Evolutionary conservation across 2,329 filamentous ascomycete species (phyloP).

Genomic region (Talaromyces pinophilus): DNA sequence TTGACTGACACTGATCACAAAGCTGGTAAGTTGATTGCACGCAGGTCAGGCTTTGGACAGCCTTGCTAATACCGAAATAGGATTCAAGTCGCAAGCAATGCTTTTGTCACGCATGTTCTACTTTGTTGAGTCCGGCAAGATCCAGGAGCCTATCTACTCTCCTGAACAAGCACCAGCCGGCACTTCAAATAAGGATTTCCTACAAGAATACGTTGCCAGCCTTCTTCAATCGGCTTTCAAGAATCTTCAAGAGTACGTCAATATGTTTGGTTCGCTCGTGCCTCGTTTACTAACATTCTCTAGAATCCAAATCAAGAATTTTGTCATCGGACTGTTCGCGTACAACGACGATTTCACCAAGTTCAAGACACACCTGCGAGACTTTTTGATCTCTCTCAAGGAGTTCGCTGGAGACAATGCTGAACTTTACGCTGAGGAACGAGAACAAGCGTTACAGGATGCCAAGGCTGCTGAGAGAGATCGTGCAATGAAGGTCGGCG

Average conservation of each 20-base stretch:
- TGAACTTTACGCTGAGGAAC: slow-evolving; percentile 89
- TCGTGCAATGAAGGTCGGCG: slow-evolving; percentile 90
- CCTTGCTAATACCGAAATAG: slow-evolving; percentile 31
- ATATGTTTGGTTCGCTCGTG: slow-evolving; percentile 9
- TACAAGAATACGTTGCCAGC: slow-evolving; percentile 81
- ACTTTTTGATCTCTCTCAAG: slow-evolving; percentile 96
- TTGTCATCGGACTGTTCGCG: slow-evolving; percentile 86
- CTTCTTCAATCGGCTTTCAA: slow-evolving; percentile 87
- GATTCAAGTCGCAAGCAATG: slow-evolving; percentile 97
- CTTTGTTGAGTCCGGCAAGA: slow-evolving; percentile 86
- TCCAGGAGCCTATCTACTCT: slow-evolving; percentile 87
- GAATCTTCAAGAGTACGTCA: slow-evolving; percentile 81
- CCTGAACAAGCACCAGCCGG: slow-evolving; percentile 78
- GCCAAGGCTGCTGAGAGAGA: slow-evolving; percentile 87
- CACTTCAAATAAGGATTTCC: slow-evolving; percentile 86
- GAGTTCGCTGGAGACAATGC: slow-evolving; percentile 96
- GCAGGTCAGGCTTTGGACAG: background rate
- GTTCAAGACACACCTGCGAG: slow-evolving; percentile 93
- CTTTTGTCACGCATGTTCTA: slow-evolving; percentile 94
- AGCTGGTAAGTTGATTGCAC: slow-evolving; percentile 58
- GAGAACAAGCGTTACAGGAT: slow-evolving; percentile 85
- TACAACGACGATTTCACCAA: slow-evolving; percentile 86
- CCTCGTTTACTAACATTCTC: slow-evolving; percentile 9
- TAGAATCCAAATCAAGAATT: slow-evolving; percentile 82
- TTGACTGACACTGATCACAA: slow-evolving; percentile 98